Evolutionary conservation across 495 filamentous ascomycete genomes (phyloP), one percentile per base, ranked within the genome.

Genomic region (Aspergillus sclerotiicarbonarius): DNA sequence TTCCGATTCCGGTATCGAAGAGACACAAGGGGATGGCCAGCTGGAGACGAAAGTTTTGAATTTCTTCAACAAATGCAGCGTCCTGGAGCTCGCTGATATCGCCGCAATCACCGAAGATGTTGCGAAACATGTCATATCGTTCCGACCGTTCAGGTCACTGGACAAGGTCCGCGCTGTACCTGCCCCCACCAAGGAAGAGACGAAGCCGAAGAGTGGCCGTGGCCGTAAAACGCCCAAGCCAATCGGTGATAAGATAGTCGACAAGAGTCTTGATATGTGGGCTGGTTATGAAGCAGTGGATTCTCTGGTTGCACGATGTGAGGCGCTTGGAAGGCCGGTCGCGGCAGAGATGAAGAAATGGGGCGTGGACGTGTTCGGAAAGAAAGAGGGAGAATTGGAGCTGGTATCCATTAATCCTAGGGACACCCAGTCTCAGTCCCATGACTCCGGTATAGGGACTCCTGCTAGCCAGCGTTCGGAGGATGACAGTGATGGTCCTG

Each of bases 21-120:
- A 64, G 43, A 37, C 69, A 10, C 70, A 59, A 13, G 66, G 73
- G 51, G 76, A 73, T 44, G 71, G 74, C 15, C 37, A 53, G 29
- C 57, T 85, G 37, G 82, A 88, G 20, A 56, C 54, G 6, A 82
- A 82, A 49, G 83, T 96, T 1, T 74, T 98, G 16, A 79, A 84
- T 0, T 96, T 90, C 67, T 84, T 98, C 72, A 98, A 98, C 66
- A 86, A 79, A 0, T 94, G 90, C 71, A 80, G 82, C 3, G 72
- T 77, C 15, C 78, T 85, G 25, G 87, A 90, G 47, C 80, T 98
- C 16, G 82, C 85, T 3, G 91, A 95, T 64, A 86, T 96, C 44
- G 87, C 90, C 12, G 81, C 80, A 46, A 82, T 87, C 18, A 86
- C 86, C 3, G 83, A 88, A 56, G 84, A 84, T 12, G 76, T 81